Evolutionary conservation across 306 rosid species (phyloP), one percentile per base, ranked within the genome.

Genomic region (Castanea crenata): DNA sequence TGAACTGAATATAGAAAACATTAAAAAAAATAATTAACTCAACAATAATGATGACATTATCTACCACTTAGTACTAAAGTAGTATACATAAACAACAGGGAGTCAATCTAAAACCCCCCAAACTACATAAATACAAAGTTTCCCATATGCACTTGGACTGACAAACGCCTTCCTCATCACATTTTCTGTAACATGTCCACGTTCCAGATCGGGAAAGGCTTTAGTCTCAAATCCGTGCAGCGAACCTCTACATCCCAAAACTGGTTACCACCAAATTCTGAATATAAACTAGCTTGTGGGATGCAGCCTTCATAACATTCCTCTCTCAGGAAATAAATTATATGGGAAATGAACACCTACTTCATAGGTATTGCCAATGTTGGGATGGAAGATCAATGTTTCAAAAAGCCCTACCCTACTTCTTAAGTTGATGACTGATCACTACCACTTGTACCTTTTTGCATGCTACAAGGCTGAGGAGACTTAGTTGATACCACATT

Each of bases 401-500:
- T 69, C 74, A 23, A 59, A 79, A 38, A 10, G 73, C 20, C 78
- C 55, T 55, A 57, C 55, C 67, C 41, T 13, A 38, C 51, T 58
- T 87, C 73, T 79, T 34, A 23, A 74, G 73, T 76, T 88, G 81
- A 82, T 58, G 84, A 73, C 10, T 34, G 81, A 83, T 74, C 65
- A 19, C 67, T 44, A 12, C 74, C 75, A 35, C 78, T 82, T 46
- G 78, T 61, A 76, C 62, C 69, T 78, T 83, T 80, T 35, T 83
- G 79, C 19, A 29, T 34, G 83, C 56, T 46, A 68, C 67, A 61
- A 38, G 75, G 80, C 64, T 86, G 88, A 10, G 82, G 80, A 49
- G 77, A 65, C 69, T 78, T 86, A 73, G 88, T 88, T 62, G 92
- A 83, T 64, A 84, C 83, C 0, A 79, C 29, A 52, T 90, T 73